Conservation (phyloP, 495 filamentous ascomycete genomes). For the Tuber microsphaerosporum region DNA sequence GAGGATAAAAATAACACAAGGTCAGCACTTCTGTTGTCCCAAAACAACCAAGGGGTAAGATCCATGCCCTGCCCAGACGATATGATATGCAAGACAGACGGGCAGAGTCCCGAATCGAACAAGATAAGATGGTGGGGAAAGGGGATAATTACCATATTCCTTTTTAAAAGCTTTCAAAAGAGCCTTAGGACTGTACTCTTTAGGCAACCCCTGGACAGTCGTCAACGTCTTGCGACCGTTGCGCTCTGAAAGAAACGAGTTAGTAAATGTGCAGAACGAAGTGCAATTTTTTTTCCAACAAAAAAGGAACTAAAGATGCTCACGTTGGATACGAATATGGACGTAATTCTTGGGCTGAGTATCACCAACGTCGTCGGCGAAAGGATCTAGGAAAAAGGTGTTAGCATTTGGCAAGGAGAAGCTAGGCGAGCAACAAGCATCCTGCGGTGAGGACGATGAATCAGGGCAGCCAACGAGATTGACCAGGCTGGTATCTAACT, state of each 20-base stretch:
- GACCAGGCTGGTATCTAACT: not conserved
- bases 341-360: slow-evolving; percentile 97
- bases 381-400: slow-evolving; percentile 66
- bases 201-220: slow-evolving; percentile 93
- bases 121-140: not conserved
- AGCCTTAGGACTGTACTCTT: slow-evolving; percentile 99
- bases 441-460: slow-evolving; percentile 1
- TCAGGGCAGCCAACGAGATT: not conserved
- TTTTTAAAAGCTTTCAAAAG: slow-evolving; percentile 99
- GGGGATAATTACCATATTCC: slow-evolving; percentile 72
- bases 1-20: slow-evolving; percentile 4
- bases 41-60: slow-evolving; percentile 26
- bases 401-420: slow-evolving; percentile 22
- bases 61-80: slow-evolving; percentile 28
- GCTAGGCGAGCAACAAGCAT: slow-evolving; percentile 8
- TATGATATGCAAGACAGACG: slow-evolving; percentile 14
- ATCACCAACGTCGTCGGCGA: slow-evolving; percentile 99
- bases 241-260: slow-evolving; percentile 60
- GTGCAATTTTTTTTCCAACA: not conserved
- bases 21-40: slow-evolving; percentile 24
- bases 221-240: slow-evolving; percentile 99
- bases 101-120: slow-evolving; percentile 15
- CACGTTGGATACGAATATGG: slow-evolving; percentile 99
- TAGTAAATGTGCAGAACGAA: slow-evolving; percentile 8
- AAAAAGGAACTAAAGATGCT: slow-evolving; percentile 44